Percentiles rank a stretch among this genome's conserved stretches.
Evolutionary conservation across 768 basidiomycete genomes (phyloP).

Genomic region (Calocybe indica): DNA sequence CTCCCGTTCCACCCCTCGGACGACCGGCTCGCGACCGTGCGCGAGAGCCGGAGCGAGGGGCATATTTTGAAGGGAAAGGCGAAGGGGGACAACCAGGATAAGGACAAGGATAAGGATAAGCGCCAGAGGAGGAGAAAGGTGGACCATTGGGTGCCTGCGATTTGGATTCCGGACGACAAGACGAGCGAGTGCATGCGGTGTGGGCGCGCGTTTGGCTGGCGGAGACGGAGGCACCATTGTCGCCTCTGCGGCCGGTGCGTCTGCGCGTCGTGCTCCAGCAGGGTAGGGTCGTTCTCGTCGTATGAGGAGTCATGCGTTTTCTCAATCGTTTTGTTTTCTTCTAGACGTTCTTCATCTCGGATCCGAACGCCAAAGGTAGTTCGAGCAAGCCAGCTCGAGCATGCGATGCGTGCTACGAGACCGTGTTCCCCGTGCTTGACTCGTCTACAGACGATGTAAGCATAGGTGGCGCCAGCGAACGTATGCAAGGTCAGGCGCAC

Average conservation of each 20-base stretch:
- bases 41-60: conserved; percentile 12
- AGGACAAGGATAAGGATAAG: conserved; percentile 5
- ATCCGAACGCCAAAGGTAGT: conserved; percentile 38
- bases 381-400: conserved; percentile 62
- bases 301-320: not conserved
- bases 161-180: conserved; percentile 88
- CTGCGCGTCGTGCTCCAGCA: conserved; percentile 76
- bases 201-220: conserved; percentile 67
- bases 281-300: conserved; percentile 38
- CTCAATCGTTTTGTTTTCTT: conserved; percentile 1
- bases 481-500: conserved; percentile 9
- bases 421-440: conserved; percentile 69
- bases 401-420: conserved; percentile 82
- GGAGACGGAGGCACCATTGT: conserved; percentile 80
- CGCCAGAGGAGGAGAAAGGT: conserved; percentile 45
- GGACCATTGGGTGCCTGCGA: conserved; percentile 83
- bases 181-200: conserved; percentile 87
- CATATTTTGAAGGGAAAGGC: conserved; percentile 14
- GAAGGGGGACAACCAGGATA: conserved; percentile 1
- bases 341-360: conserved; percentile 82
- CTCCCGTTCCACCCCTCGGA: conserved; percentile 61
- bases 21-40: conserved; percentile 29
- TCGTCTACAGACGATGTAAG: conserved; percentile 10
- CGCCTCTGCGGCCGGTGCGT: conserved; percentile 82
- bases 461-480: conserved; percentile 4